Evolutionary conservation across 2,329 filamentous ascomycete species (phyloP).

Genomic region (Coniochaeta sp.): DNA sequence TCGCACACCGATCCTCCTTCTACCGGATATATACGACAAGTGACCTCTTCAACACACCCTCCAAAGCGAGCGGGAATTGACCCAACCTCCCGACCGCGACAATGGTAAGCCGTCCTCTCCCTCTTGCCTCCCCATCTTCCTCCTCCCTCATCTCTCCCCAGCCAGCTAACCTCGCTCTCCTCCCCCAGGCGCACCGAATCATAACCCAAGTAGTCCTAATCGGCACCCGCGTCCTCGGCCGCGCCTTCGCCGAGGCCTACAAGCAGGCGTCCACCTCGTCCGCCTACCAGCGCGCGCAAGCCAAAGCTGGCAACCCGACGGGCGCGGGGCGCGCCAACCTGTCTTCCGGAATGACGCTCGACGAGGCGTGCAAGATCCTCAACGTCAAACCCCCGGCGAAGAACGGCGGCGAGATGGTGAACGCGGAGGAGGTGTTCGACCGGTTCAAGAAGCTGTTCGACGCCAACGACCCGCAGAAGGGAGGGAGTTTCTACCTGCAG

Average conservation of each 20-base stretch:
- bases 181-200: slow-evolving; percentile 78
- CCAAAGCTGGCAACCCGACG: slow-evolving; percentile 46
- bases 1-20: neutral
- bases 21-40: too few species aligned
- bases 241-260: slow-evolving; percentile 90
- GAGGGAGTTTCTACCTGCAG: slow-evolving; percentile 96
- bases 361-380: slow-evolving; percentile 95
- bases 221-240: slow-evolving; percentile 84
- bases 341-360: slow-evolving; percentile 75
- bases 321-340: slow-evolving; percentile 35
- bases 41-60: neutral
- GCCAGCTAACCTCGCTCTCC: slow-evolving; percentile 4
- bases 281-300: slow-evolving; percentile 69
- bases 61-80: neutral
- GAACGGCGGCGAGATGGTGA: slow-evolving; percentile 69
- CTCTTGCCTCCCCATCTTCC: neutral
- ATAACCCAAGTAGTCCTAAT: slow-evolving; percentile 89
- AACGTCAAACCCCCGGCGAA: slow-evolving; percentile 75
- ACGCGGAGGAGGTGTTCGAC: slow-evolving; percentile 72
- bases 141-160: neutral
- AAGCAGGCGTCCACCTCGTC: slow-evolving; percentile 87
- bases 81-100: slow-evolving; percentile 7
- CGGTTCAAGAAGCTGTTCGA: slow-evolving; percentile 95
- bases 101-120: slow-evolving; percentile 13
- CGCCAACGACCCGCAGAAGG: slow-evolving; percentile 87